Percentiles rank a stretch among this genome's conserved stretches.
These are phyloP conservation scores for Saksenaea oblongispora DNA, from an alignment of 371 early-diverging fungal species.

Conservation along the genomic window DNA sequence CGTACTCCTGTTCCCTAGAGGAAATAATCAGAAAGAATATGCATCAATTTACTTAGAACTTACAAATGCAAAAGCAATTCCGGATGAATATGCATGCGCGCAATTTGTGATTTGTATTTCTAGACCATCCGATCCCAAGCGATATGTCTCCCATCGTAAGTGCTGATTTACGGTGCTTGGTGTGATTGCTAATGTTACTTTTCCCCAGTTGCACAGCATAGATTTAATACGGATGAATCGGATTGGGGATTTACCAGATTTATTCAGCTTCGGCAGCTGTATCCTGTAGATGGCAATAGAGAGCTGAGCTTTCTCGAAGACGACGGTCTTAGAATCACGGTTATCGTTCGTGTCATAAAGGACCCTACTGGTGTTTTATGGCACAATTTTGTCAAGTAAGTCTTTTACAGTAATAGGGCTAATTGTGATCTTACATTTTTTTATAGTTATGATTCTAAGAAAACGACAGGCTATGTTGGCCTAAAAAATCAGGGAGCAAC, in stretches of 20 bases:
- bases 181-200: neutral
- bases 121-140: slow-evolving; percentile 65
- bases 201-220: slow-evolving; percentile 67
- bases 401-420: neutral
- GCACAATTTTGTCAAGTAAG: slow-evolving; percentile 87
- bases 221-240: slow-evolving; percentile 74
- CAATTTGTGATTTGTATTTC: slow-evolving; percentile 76
- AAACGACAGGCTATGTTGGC: slow-evolving; percentile 93
- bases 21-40: slow-evolving; percentile 74
- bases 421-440: slow-evolving; percentile 3
- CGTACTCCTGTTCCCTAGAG: slow-evolving; percentile 88
- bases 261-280: slow-evolving; percentile 40
- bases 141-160: slow-evolving; percentile 57
- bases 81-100: slow-evolving; percentile 62
- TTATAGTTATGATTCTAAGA: slow-evolving; percentile 82
- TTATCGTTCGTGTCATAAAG: slow-evolving; percentile 64
- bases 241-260: slow-evolving; percentile 93
- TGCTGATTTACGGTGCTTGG: neutral
- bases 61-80: slow-evolving; percentile 59
- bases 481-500: slow-evolving; percentile 99
- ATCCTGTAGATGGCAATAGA: slow-evolving; percentile 13
- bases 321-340: slow-evolving; percentile 13
- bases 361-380: slow-evolving; percentile 94
- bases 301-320: slow-evolving; percentile 14
- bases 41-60: slow-evolving; percentile 86